Base-by-base conservation (phyloP, 1,284 basidiomycete genomes). In the Hemileia vastatrix region DNA sequence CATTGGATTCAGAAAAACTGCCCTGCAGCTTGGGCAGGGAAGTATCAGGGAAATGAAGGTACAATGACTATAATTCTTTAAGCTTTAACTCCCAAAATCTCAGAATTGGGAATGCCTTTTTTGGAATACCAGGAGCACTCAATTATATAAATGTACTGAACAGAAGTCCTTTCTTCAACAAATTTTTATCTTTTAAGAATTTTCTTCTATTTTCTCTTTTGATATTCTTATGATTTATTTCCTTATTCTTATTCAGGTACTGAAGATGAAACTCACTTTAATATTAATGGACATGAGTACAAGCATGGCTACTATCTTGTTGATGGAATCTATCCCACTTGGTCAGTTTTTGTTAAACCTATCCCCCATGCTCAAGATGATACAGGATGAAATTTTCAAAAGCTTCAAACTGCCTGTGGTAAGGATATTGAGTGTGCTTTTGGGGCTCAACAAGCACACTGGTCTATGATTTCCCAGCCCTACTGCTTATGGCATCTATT, bases 291-390 rank as follows among this genome's bases (percentile, higher is more conserved):
- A 2, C 19, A 31, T 5, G 2, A 24, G 18, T 53, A 32, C 51
- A 3, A 2, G 8, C n/a, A 24, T 32, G 57, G 49, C 3, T 59
- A 59, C 49, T 59, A 45, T 24, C 49, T 59, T 18, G 32, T 40
- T 18, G 36, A 60, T 32, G 49, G 13, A 13, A 60, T 60, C 15
- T 60, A 60, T 13, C 57, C 49, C 1, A 48, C 51, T n/a, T 53
- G 57, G 50, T 5, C 49, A 3, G 45, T 6, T 3, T 27, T 60
- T 15, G 33, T 60, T 2, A 51, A 60, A n/a, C 40, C 57, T 0
- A 27, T 53, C 1, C 23, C 11, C 3, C 57, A 60, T 6, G 49
- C 57, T 19, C 33, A 21, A 44, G 40, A 15, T 15, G 8, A 13
- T n/a, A n/a, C n/a, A n/a, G n/a, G n/a, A n/a, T n/a, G n/a, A n/a